Base-by-base conservation (phyloP, 2,329 filamentous ascomycete species). In the Hymenoscyphus scutula region DNA sequence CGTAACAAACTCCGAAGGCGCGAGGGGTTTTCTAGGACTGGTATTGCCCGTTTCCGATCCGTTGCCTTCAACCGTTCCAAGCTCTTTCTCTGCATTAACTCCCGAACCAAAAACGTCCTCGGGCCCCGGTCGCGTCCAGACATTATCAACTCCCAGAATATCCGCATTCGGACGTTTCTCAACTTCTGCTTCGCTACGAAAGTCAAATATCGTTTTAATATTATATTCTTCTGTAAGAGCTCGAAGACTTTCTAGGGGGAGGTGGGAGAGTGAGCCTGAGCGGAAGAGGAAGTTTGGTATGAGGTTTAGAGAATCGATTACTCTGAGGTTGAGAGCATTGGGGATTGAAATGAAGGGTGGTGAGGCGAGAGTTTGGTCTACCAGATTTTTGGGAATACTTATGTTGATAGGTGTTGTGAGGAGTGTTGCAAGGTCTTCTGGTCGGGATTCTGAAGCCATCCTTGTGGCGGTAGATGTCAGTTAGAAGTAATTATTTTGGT, bases 111-210 rank as follows among this genome's bases (percentile, higher is more conserved):
- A 23, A 54, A n/a, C n/a, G n/a, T n/a, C n/a, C n/a, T 73, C 74
- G 7, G 67, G 70, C 2, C 68, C 63, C 67, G 72, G 74, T 15
- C 73, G 68, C 34, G 76, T 69, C 79, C 80, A 85, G 0, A 80
- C 74, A 59, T 76, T 79, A 63, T 80, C 76, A n/a, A 81, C 73
- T 2, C 79, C 79, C 0, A 72, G 67, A n/a, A 82, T 65, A 1
- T 64, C 70, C 3, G 81, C 81, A 64, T 81, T 80, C 0, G 81
- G 80, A n/a, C 69, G 71, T 2, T 61, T 53, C 11, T 64, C 69
- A 58, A 79, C 78, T 74, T 85, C 82, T 34, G 68, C 65, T 8
- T 74, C 72, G 51, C 77, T 79, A 51, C 83, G 78, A 61, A 85
- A 73, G 71, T 85, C 83, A 68, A 84, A 84, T 58, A 85, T 68